These are phyloP conservation scores for Aquanectria penicillioides DNA, from an alignment of 2,329 filamentous ascomycete genomes.

Conservation along the genomic window DNA sequence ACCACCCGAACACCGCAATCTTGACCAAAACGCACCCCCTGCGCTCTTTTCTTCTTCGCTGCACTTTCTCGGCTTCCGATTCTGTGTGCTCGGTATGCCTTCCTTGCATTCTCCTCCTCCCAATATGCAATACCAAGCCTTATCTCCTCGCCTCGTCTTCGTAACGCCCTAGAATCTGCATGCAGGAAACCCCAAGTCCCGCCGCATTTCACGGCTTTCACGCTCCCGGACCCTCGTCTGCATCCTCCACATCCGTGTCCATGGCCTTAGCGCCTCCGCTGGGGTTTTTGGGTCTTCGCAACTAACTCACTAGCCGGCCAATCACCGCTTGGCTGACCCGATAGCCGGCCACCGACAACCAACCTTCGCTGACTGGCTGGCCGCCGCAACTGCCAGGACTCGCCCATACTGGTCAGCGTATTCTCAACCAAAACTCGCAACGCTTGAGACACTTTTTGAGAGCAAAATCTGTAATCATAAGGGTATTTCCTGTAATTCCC, in stretches of 20 bases:
- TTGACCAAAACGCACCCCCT: background rate
- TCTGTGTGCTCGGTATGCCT: background rate
- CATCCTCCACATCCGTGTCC: background rate
- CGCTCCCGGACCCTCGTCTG: background rate
- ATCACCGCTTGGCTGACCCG: constrained; percentile 41
- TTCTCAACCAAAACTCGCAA: background rate
- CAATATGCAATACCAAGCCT: constrained; percentile 7
- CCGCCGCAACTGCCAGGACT: constrained; percentile 23
- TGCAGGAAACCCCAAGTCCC: background rate
- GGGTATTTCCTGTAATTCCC: background rate
- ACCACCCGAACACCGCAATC: constrained; percentile 7
- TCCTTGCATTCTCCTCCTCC: background rate
- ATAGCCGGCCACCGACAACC: constrained; percentile 42
- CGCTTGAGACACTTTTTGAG: constrained; percentile 25
- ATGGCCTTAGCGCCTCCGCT: constrained; percentile 7
- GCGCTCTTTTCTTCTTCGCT: background rate
- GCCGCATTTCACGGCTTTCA: background rate
- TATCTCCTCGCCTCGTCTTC: background rate
- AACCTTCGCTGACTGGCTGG: constrained; percentile 23
- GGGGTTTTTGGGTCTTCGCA: constrained; percentile 5
- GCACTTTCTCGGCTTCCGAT: background rate
- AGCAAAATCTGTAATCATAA: background rate
- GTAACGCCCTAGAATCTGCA: no score
- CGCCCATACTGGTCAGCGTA: no score
- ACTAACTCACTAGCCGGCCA: constrained; percentile 32